Evolutionary conservation across 805 yeast species (phyloP).

Genomic region (Saturnispora gosingensis): DNA sequence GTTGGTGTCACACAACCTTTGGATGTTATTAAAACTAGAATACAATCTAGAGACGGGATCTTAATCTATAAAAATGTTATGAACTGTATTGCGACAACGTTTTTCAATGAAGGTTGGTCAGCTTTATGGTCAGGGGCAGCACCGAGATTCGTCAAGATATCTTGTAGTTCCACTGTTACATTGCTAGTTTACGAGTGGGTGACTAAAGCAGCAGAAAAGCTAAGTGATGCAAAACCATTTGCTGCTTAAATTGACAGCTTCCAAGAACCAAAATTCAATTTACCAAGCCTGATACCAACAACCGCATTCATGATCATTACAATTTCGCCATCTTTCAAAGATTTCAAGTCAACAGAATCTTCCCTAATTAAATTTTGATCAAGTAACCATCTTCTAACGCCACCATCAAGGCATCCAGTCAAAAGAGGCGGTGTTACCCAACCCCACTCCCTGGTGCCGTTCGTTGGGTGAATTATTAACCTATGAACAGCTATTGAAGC

Average conservation of each 20-base stretch:
- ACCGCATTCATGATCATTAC: conserved; percentile 74
- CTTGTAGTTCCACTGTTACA: conserved; percentile 62
- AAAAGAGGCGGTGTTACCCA: conserved; percentile 81
- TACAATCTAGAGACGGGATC: conserved; percentile 70
- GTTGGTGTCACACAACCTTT: conserved; percentile 79
- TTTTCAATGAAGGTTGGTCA: conserved; percentile 36
- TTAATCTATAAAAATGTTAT: conserved; percentile 50
- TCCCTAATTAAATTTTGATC: conserved; percentile 20
- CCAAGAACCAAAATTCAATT: conserved; percentile 23
- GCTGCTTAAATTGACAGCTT: conserved; percentile 15
- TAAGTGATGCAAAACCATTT: conserved; percentile 24
- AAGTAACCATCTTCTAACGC: conserved; percentile 56
- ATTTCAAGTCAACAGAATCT: conserved; percentile 29
- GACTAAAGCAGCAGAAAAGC: conserved; percentile 33
- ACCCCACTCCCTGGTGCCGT: conserved; percentile 26
- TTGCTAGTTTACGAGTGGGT: conserved; percentile 53
- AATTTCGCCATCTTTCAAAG: conserved; percentile 56
- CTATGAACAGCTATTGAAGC: conserved; percentile 65
- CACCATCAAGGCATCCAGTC: conserved; percentile 82
- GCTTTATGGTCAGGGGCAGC: conserved; percentile 50
- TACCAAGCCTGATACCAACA: conserved; percentile 66
- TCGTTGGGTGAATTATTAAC: conserved; percentile 20
- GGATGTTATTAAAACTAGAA: conserved; percentile 77
- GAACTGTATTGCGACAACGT: conserved; percentile 42
- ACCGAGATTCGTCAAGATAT: conserved; percentile 63